These are phyloP conservation scores for Backusella mclennaniae DNA, from an alignment of 192 early-diverging fungal genomes.

Conservation along the genomic window DNA sequence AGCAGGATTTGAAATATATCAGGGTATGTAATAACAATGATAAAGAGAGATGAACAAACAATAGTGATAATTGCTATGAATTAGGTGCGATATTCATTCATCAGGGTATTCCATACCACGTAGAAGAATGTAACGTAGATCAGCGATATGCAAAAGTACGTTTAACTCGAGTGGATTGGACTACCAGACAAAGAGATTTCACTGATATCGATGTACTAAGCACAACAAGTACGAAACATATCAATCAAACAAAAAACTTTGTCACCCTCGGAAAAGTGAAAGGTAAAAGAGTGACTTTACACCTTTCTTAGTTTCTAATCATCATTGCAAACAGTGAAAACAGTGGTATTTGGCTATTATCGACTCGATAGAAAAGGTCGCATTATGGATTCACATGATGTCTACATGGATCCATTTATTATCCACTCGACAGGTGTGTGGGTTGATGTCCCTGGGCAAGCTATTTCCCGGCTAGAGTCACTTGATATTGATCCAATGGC, in stretches of 20 bases:
- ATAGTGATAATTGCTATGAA: background rate
- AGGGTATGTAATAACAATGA: conserved; percentile 34
- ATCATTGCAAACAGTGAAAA: conserved; percentile 36
- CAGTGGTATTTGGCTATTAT: conserved; percentile 57
- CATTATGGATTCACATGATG: conserved; percentile 49
- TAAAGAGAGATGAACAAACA: background rate
- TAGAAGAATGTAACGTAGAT: conserved; percentile 51
- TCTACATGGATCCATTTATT: conserved; percentile 48
- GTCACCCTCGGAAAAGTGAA: conserved; percentile 25
- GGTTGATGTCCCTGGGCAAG: conserved; percentile 37
- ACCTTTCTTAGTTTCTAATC: background rate
- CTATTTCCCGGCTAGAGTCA: conserved; percentile 10
- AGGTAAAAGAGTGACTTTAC: conserved; percentile 9
- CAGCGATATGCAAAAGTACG: conserved; percentile 43
- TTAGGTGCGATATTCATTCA: conserved; percentile 61
- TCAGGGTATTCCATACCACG: conserved; percentile 52
- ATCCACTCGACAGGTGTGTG: conserved; percentile 42
- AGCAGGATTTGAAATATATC: conserved; percentile 56
- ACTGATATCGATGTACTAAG: conserved; percentile 49
- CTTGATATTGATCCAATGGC: conserved; percentile 43
- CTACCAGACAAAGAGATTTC: conserved; percentile 52
- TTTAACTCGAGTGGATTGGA: conserved; percentile 47
- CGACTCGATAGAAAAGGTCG: conserved; percentile 45
- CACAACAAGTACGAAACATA: background rate
- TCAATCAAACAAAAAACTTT: background rate